Evolutionary conservation across 768 basidiomycete species (phyloP), one percentile per base, ranked within the genome.

Genomic region (Daedaleopsis sinensis): DNA sequence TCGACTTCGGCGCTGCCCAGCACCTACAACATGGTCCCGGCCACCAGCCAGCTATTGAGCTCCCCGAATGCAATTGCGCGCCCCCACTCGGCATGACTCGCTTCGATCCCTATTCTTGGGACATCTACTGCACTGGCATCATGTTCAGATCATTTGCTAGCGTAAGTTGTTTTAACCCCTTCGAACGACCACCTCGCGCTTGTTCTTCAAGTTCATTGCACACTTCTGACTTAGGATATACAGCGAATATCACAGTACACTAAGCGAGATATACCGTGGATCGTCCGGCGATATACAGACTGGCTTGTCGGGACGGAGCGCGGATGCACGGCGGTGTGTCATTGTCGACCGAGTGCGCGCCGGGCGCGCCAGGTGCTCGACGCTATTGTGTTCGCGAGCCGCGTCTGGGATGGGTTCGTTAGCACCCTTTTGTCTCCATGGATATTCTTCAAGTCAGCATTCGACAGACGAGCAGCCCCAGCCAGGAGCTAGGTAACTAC

Each of bases 71-170:
- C 10, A 50, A 57, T 16, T 5, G 5, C 2, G 9, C n/a, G 2
- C 55, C 55, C 11, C 60, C 60, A 0, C 36, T 47, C 13, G 60
- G 48, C 9, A 12, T 57, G 13, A 52, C 38, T 9, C 50, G 36
- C 18, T 62, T 62, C 36, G 60, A 62, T 35, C 60, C 60, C 0
- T 61, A 61, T 21, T 61, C 59, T 10, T 61, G 59, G 59, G 59
- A 61, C 48, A 47, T 61, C 5, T 57, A 57, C 43, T 62, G 60
- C 23, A 5, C 49, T 1, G 60, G 60, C 9, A 37, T 19, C 8
- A 12, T 50, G 9, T 19, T 55, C 6, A 32, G 51, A 19, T 24
- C 16, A 1, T 1, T n/a, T 59, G 63, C 5, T 63, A 42, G 49
- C 5, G 47, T 49, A 18, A 19, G 47, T 48, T n/a, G n/a, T n/a